A percentile compares a stretch with the other conserved stretches of the same genome.
phyloP scores from a whole-genome alignment of 768 basidiomycete species.

The Trametes gibbosa region DNA sequence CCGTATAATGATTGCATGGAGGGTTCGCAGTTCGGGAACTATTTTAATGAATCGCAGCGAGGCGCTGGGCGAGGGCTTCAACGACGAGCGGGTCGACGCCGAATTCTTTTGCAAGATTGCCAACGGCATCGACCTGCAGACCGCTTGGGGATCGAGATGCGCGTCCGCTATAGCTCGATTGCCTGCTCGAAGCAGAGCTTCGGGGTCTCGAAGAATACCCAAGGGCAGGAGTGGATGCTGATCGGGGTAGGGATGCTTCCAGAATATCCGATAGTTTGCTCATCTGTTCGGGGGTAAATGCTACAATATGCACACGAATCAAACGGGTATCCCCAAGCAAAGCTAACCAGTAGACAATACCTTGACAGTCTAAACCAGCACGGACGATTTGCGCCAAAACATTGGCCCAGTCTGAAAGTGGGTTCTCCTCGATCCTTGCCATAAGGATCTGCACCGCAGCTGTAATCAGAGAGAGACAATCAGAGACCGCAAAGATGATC shows the following conservation, averaged over 20 bases:
- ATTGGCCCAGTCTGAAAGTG: slow-evolving; percentile 33
- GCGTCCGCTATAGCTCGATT: slow-evolving; percentile 5
- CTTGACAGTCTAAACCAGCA: slow-evolving; percentile 55
- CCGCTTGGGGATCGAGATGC: not conserved
- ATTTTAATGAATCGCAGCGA: slow-evolving; percentile 31
- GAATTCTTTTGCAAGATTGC: slow-evolving; percentile 68
- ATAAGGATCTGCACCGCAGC: slow-evolving; percentile 60
- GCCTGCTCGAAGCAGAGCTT: slow-evolving; percentile 13
- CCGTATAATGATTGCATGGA: slow-evolving; percentile 7
- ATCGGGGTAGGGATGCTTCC: slow-evolving; percentile 29
- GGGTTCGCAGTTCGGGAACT: not conserved
- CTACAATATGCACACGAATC: slow-evolving; percentile 33
- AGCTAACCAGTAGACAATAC: slow-evolving; percentile 33
- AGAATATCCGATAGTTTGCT: slow-evolving; percentile 45
- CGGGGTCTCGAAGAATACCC: slow-evolving; percentile 8
- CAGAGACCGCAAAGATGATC: slow-evolving; percentile 1
- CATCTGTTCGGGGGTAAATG: slow-evolving; percentile 62
- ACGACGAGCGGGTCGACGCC: slow-evolving; percentile 69
- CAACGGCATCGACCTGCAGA: slow-evolving; percentile 32
- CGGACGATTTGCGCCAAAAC: slow-evolving; percentile 46
- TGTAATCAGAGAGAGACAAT: not conserved
- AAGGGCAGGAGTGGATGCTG: slow-evolving; percentile 23
- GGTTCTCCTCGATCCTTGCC: slow-evolving; percentile 41
- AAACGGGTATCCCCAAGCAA: not conserved
- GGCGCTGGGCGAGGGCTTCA: slow-evolving; percentile 62